phyloP scores from a whole-genome alignment of 2,329 filamentous ascomycete genomes.

The Fusarium nematophilum region DNA sequence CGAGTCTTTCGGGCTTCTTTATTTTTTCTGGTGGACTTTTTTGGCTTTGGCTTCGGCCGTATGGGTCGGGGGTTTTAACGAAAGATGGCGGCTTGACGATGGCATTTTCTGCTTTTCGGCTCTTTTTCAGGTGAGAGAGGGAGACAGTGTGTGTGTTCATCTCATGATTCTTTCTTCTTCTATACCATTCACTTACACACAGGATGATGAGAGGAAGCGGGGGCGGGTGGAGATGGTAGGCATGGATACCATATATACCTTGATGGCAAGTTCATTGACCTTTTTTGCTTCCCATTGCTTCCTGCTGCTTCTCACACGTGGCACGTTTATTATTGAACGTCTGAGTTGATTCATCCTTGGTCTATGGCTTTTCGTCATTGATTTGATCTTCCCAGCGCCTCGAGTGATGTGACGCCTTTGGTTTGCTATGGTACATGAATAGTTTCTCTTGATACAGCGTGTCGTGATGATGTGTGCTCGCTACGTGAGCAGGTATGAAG shows the following conservation, averaged over 20 bases:
- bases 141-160: background rate
- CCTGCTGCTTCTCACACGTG: too few relatives aligned
- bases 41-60: background rate
- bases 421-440: constrained; percentile 33
- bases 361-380: background rate
- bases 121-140: too few relatives aligned
- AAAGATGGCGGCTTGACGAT: too few relatives aligned
- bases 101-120: too few relatives aligned
- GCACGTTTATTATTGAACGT: too few relatives aligned
- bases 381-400: background rate
- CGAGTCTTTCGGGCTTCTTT: background rate
- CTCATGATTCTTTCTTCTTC: background rate
- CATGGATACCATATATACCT: too few relatives aligned
- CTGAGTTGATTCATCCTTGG: background rate
- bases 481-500: too few relatives aligned
- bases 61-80: too few relatives aligned
- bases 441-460: background rate
- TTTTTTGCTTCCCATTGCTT: too few relatives aligned
- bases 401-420: background rate
- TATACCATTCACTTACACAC: background rate
- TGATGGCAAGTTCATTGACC: too few relatives aligned
- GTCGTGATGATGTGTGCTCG: constrained; percentile 2
- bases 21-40: background rate
- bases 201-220: too few relatives aligned
- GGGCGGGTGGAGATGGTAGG: too few relatives aligned